These are phyloP conservation scores for Limnanthes douglasii DNA, from an alignment of 345 rosid genomes.

Conservation along the genomic window DNA sequence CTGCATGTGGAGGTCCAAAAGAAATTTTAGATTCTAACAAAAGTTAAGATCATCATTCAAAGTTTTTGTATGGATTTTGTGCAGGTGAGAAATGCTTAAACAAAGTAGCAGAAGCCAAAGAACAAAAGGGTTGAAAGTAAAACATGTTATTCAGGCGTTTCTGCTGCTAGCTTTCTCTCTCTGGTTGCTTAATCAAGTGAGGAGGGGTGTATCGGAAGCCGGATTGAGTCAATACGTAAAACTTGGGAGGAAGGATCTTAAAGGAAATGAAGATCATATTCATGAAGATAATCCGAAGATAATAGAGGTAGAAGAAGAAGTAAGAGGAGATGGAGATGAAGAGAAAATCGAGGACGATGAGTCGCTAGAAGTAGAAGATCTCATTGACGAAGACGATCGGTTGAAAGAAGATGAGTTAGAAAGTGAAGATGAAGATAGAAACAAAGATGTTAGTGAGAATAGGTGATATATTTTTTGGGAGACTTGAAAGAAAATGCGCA, in stretches of 20 bases:
- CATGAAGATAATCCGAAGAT: constrained; percentile 11
- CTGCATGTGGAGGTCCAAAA: no score
- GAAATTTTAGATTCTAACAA: no score
- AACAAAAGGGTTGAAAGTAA: constrained; percentile 46
- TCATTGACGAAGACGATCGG: constrained; percentile 40
- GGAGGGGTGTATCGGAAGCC: constrained; percentile 1
- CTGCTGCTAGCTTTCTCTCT: constrained; percentile 28
- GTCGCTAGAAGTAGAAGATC: constrained; percentile 36
- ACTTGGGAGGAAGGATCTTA: constrained; percentile 40
- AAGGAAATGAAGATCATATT: constrained; percentile 36
- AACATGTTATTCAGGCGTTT: constrained; percentile 35
- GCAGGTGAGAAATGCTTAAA: constrained; percentile 34
- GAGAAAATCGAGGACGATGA: constrained; percentile 35
- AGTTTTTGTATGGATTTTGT: no score
- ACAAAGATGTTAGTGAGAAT: no score
- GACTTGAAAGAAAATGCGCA: no score
- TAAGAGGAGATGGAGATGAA: constrained; percentile 31
- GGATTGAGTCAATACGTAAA: constrained; percentile 12
- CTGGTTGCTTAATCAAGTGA: constrained; percentile 34
- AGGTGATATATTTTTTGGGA: no score
- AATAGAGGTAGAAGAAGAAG: constrained; percentile 19
- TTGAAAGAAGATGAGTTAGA: constrained; percentile 18
- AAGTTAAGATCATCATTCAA: no score
- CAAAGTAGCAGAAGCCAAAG: constrained; percentile 29
- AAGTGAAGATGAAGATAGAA: no score